phyloP scores from a whole-genome alignment of 1,139 yeast genomes.

The Suhomyces coccinellae region DNA sequence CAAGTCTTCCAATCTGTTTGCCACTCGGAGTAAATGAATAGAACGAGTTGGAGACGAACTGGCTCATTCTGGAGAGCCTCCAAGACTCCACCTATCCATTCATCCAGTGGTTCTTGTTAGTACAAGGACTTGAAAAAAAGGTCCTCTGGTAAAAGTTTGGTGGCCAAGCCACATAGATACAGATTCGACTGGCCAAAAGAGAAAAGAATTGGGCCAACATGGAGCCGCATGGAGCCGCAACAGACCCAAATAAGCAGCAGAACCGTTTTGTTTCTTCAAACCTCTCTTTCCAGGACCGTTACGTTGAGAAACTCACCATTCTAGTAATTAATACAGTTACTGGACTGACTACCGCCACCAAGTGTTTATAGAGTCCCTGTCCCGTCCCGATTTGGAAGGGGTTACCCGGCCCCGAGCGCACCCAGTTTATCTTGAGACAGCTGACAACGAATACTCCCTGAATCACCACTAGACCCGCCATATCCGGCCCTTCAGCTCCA shows the following conservation, averaged over 20 bases:
- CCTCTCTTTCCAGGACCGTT: too few relatives aligned
- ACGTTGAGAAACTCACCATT: not conserved
- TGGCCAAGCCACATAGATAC: too few relatives aligned
- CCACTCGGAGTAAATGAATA: not conserved
- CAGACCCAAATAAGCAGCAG: not conserved
- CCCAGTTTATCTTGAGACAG: not conserved
- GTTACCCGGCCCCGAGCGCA: conserved; percentile 2
- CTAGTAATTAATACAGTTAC: not conserved
- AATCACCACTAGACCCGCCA: not conserved
- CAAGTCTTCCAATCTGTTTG: conserved; percentile 53
- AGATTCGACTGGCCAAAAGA: too few relatives aligned
- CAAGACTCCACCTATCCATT: not conserved
- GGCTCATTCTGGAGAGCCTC: too few relatives aligned
- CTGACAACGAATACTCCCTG: not conserved
- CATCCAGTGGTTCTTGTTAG: not conserved
- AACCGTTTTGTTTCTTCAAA: too few relatives aligned
- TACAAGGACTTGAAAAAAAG: not conserved
- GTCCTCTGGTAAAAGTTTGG: too few relatives aligned
- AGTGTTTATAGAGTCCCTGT: conserved; percentile 1
- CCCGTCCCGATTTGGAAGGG: conserved; percentile 3
- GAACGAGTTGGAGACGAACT: too few relatives aligned
- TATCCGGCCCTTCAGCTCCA: not conserved
- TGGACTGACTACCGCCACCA: conserved; percentile 1
- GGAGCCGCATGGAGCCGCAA: not conserved
- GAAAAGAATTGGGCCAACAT: not conserved